A percentile compares a stretch with the other conserved stretches of the same genome.
These are phyloP conservation scores for Apophysomyces variabilis DNA, from an alignment of 371 early-diverging fungal species.

Conservation along the genomic window DNA sequence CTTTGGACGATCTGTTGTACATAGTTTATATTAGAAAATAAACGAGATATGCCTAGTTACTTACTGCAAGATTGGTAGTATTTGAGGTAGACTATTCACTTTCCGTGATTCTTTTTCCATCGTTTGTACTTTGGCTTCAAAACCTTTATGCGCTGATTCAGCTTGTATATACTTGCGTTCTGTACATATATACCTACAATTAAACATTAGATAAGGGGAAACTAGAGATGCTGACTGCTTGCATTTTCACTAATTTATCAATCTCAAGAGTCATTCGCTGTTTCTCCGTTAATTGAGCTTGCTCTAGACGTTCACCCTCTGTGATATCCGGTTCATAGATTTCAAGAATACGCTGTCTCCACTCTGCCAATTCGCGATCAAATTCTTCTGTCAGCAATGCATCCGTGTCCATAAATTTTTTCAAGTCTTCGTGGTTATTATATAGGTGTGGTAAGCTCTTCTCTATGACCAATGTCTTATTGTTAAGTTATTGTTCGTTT, in stretches of 20 bases:
- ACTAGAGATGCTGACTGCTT: neutral
- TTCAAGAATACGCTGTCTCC: neutral
- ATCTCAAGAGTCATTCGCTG: constrained; percentile 3
- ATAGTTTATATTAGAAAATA: neutral
- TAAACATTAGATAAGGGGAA: neutral
- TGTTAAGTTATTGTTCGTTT: neutral
- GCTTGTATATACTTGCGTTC: constrained; percentile 9
- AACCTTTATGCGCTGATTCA: constrained; percentile 8
- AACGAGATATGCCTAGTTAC: neutral
- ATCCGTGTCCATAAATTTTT: constrained; percentile 1
- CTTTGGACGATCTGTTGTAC: neutral
- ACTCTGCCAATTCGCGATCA: neutral
- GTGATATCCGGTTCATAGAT: neutral
- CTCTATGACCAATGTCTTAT: neutral
- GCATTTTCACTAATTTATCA: neutral
- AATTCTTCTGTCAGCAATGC: neutral
- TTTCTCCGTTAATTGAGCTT: neutral
- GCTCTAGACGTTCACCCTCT: neutral
- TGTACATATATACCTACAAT: neutral
- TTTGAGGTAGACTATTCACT: constrained; percentile 9
- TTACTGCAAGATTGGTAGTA: constrained; percentile 6
- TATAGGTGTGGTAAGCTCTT: neutral
- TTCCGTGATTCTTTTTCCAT: constrained; percentile 11
- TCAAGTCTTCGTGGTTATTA: neutral
- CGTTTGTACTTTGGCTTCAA: constrained; percentile 6